Evolutionary conservation across 768 basidiomycete species (phyloP).

Genomic region (Rhodocollybia butyracea): DNA sequence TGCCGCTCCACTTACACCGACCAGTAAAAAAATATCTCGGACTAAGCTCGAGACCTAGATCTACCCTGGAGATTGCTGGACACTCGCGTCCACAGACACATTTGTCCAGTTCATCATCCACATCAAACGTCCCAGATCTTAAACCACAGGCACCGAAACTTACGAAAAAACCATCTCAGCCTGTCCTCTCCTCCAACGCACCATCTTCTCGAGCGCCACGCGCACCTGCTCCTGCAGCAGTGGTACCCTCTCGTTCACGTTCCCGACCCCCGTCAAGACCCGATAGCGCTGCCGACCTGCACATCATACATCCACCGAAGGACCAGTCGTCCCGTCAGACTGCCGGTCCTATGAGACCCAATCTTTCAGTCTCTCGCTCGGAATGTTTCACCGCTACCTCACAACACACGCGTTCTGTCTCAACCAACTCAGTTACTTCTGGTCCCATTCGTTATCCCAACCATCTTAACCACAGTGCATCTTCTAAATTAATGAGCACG

Average conservation of each 20-base stretch:
- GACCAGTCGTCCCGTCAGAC: neutral
- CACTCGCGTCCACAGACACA: neutral
- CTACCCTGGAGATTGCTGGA: constrained; percentile 19
- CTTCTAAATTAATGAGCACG: neutral
- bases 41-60: constrained; percentile 22
- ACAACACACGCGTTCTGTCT: neutral
- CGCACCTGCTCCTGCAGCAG: neutral
- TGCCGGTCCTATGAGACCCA: neutral
- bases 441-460: neutral
- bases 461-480: neutral
- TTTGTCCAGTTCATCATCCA: neutral
- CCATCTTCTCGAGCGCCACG: neutral
- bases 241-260: neutral
- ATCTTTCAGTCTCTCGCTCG: constrained; percentile 1
- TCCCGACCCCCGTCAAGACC: neutral
- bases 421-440: neutral
- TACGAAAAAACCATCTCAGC: neutral
- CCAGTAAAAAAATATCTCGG: constrained; percentile 71
- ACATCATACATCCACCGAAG: neutral
- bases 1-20: constrained; percentile 68
- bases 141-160: neutral
- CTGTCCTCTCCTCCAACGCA: neutral
- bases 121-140: neutral
- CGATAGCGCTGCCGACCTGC: neutral
- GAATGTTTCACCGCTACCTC: neutral